These are phyloP conservation scores for Russula virescens DNA, from an alignment of 768 basidiomycete genomes.

Conservation along the genomic window DNA sequence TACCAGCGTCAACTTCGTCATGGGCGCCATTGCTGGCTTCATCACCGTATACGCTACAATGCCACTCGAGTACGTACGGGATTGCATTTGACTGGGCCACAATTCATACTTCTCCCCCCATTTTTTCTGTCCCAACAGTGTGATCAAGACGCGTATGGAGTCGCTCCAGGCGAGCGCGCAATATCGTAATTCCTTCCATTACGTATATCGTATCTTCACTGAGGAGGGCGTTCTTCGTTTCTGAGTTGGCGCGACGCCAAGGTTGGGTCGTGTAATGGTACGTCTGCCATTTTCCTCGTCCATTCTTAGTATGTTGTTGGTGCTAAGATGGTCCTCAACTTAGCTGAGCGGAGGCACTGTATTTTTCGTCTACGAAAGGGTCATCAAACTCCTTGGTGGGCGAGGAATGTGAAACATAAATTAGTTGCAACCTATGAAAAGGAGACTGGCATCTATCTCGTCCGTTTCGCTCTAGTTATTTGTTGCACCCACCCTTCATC, in stretches of 20 bases:
- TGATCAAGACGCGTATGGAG: constrained; percentile 98
- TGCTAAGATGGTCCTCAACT: neutral
- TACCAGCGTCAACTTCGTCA: constrained; percentile 84
- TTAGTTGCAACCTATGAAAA: neutral
- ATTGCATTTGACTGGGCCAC: neutral
- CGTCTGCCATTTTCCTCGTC: constrained; percentile 27
- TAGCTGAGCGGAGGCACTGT: constrained; percentile 90
- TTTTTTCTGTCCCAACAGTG: constrained; percentile 41
- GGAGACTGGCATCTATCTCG: neutral
- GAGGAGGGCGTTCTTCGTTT: constrained; percentile 91
- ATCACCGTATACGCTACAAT: constrained; percentile 92
- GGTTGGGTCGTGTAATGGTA: constrained; percentile 79
- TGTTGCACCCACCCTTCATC: no score
- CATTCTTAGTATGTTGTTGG: neutral
- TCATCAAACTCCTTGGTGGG: constrained; percentile 50
- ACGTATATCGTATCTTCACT: constrained; percentile 87
- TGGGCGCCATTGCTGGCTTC: constrained; percentile 89
- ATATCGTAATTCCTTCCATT: constrained; percentile 94
- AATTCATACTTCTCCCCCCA: neutral
- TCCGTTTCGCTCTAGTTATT: neutral
- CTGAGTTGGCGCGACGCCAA: constrained; percentile 95
- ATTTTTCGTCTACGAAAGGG: constrained; percentile 84
- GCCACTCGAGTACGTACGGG: constrained; percentile 61
- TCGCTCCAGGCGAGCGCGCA: no score
- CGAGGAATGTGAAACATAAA: constrained; percentile 24